A percentile compares a stretch with the other conserved stretches of the same genome.
Evolutionary conservation across 192 early-diverging fungal species (phyloP).

Genomic region (Coemansia sp.): DNA sequence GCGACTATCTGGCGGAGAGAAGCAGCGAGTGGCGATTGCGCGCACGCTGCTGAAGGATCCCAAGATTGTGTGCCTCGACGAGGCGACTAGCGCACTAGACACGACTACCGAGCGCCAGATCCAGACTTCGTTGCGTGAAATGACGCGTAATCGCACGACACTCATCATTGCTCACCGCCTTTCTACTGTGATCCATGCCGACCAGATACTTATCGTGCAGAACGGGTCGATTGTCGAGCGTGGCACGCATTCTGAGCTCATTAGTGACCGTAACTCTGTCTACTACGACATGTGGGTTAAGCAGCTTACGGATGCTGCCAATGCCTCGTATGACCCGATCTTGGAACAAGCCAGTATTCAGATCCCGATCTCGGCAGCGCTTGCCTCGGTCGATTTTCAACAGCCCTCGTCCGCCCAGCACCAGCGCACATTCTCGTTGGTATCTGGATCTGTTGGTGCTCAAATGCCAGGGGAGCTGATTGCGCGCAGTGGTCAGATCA

Average conservation of each 20-base stretch:
- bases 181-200: slow-evolving; percentile 80
- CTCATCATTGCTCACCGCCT: slow-evolving; percentile 85
- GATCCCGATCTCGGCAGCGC: slow-evolving; percentile 20
- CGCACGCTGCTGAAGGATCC: slow-evolving; percentile 93
- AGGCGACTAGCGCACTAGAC: slow-evolving; percentile 88
- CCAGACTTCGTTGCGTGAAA: slow-evolving; percentile 72
- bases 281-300: slow-evolving; percentile 93
- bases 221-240: slow-evolving; percentile 79
- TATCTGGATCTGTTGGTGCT: background rate
- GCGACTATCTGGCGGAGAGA: slow-evolving; percentile 88
- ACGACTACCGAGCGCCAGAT: slow-evolving; percentile 86
- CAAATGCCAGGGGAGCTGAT: background rate
- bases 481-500: background rate
- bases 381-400: slow-evolving; percentile 1
- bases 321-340: slow-evolving; percentile 32
- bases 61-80: slow-evolving; percentile 84
- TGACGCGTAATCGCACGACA: slow-evolving; percentile 82
- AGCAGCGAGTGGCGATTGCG: slow-evolving; percentile 89
- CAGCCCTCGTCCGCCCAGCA: slow-evolving; percentile 2
- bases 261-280: slow-evolving; percentile 55
- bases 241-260: slow-evolving; percentile 77
- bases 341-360: slow-evolving; percentile 23
- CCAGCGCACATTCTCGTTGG: background rate
- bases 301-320: slow-evolving; percentile 67
- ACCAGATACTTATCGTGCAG: slow-evolving; percentile 83